Percentiles rank a stretch among this genome's conserved stretches.
phyloP scores from a whole-genome alignment of 768 basidiomycete species.

The Pulveroboletus sp. region DNA sequence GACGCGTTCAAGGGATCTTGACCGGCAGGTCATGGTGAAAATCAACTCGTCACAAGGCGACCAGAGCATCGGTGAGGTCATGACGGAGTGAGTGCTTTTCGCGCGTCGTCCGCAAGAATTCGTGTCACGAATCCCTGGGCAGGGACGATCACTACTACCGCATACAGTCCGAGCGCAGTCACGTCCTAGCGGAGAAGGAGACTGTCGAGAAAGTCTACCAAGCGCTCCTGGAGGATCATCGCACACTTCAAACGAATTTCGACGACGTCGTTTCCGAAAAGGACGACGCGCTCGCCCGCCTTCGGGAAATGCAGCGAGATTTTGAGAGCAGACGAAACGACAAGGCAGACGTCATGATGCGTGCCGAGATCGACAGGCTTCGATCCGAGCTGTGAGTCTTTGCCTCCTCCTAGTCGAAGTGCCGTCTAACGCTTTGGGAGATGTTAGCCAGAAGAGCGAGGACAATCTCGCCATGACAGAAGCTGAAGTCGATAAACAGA shows the following conservation, averaged over 20 bases:
- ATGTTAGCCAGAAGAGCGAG: slow-evolving; percentile 84
- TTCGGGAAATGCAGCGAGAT: slow-evolving; percentile 59
- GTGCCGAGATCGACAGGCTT: slow-evolving; percentile 78
- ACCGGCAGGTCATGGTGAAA: slow-evolving; percentile 67
- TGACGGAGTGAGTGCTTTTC: slow-evolving; percentile 67
- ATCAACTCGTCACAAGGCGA: slow-evolving; percentile 51
- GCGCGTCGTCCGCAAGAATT: slow-evolving; percentile 3
- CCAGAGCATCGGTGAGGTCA: slow-evolving; percentile 51
- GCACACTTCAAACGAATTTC: slow-evolving; percentile 64
- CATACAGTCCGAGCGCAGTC: slow-evolving; percentile 76
- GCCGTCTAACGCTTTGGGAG: slow-evolving; percentile 29
- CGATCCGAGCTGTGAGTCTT: slow-evolving; percentile 76
- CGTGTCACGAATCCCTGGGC: slow-evolving; percentile 12
- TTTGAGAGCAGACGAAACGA: slow-evolving; percentile 58
- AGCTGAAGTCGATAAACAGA: slow-evolving; percentile 79
- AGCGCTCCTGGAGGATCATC: slow-evolving; percentile 69
- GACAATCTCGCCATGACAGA: slow-evolving; percentile 84
- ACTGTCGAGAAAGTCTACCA: slow-evolving; percentile 81
- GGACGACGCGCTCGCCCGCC: slow-evolving; percentile 63
- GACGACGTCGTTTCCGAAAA: slow-evolving; percentile 78
- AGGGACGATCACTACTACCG: slow-evolving; percentile 89
- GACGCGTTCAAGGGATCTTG: background rate
- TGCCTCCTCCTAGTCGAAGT: background rate
- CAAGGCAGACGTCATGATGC: slow-evolving; percentile 72
- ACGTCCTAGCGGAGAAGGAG: slow-evolving; percentile 79